Evolutionary conservation across 208 protist species (phyloP).

Genomic region (Histomonas meleagridis): DNA sequence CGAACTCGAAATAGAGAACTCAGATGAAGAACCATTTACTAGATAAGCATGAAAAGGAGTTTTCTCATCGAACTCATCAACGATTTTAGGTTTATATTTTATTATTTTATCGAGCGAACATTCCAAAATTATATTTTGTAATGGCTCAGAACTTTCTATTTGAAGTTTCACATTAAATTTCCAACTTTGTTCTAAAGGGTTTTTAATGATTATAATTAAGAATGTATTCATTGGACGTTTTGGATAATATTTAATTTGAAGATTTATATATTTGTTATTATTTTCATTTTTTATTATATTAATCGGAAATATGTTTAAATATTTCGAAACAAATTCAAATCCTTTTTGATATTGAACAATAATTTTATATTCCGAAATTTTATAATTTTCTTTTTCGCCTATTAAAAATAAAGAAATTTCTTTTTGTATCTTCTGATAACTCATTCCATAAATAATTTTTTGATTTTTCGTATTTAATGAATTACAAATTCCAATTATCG

Average conservation of each 20-base stretch:
- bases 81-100: not conserved
- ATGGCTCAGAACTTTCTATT: not conserved
- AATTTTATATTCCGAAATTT: not conserved
- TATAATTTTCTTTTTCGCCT: not conserved
- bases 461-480: not conserved
- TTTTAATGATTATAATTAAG: not conserved
- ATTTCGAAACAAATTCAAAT: not conserved
- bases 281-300: not conserved
- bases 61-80: not conserved
- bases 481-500: conserved; percentile 4
- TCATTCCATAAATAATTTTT: not conserved
- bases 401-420: not conserved
- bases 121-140: not conserved
- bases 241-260: not conserved
- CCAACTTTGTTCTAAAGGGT: not conserved
- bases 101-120: not conserved
- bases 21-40: not conserved
- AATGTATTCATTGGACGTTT: not conserved
- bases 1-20: not conserved
- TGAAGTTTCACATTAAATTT: not conserved
- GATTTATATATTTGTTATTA: not conserved
- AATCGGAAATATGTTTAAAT: not conserved
- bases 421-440: not conserved
- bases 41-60: conserved; percentile 28
- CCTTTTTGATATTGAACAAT: not conserved